Evolutionary conservation across 352 stramenopile species (phyloP).

Genomic region (Phytophthora foliorum): DNA sequence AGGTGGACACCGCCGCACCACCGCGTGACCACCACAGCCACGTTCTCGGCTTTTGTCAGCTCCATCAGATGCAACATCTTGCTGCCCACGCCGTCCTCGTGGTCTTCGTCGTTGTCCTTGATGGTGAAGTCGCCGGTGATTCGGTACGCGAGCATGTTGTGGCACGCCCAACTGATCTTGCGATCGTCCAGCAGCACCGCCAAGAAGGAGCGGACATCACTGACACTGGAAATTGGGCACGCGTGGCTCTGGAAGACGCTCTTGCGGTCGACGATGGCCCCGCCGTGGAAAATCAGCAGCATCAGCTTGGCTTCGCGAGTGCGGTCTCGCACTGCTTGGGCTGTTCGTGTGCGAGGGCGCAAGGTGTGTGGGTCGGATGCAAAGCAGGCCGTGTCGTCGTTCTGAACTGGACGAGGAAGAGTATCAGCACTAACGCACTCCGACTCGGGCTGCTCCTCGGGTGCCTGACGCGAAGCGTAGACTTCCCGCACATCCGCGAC

Average conservation of each 20-base stretch:
- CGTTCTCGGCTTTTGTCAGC: conserved; percentile 73
- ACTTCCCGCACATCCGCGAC: conserved; percentile 82
- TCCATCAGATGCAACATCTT: conserved; percentile 81
- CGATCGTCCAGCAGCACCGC: conserved; percentile 81
- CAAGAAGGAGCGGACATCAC: conserved; percentile 85
- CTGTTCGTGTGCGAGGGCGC: conserved; percentile 71
- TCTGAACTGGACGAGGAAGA: neutral
- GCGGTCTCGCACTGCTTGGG: conserved; percentile 64
- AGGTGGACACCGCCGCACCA: conserved; percentile 79
- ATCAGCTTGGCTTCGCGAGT: conserved; percentile 59
- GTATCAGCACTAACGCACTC: neutral
- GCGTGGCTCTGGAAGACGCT: conserved; percentile 85
- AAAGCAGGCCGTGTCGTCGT: conserved; percentile 31
- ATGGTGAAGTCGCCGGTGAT: conserved; percentile 75
- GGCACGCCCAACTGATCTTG: conserved; percentile 85
- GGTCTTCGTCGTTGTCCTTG: conserved; percentile 90
- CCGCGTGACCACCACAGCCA: conserved; percentile 77
- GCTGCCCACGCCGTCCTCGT: conserved; percentile 73
- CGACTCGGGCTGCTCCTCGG: conserved; percentile 19
- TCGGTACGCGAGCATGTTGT: conserved; percentile 92
- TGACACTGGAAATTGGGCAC: conserved; percentile 66
- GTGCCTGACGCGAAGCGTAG: conserved; percentile 44
- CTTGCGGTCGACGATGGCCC: conserved; percentile 80
- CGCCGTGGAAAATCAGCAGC: conserved; percentile 78
- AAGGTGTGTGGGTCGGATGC: conserved; percentile 67